Percentiles rank a stretch among this genome's conserved stretches.
These are phyloP conservation scores for Populus nigra DNA, from an alignment of 345 rosid species.

Conservation along the genomic window DNA sequence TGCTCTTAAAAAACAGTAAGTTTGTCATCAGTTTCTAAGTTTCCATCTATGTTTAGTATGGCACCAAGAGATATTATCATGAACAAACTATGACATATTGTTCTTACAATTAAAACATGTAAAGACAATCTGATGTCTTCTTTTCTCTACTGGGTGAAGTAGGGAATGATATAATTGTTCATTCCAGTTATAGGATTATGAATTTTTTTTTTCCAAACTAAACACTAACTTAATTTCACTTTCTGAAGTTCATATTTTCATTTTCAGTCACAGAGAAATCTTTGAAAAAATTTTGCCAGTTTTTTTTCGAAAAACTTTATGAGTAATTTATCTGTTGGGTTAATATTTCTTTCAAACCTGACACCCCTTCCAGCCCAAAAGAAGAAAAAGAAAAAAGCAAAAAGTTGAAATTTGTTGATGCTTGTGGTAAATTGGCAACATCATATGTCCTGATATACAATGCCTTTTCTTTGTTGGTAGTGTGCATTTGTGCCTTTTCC, in stretches of 20 bases:
- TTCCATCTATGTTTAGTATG: slow-evolving; percentile 3
- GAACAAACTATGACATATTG: not conserved
- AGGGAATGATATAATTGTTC: not conserved
- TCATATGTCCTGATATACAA: not conserved
- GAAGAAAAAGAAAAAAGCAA: not conserved
- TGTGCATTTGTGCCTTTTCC: not conserved
- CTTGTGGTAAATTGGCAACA: not conserved
- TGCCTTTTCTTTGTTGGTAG: not conserved
- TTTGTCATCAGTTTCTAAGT: slow-evolving; percentile 4
- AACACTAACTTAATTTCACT: not conserved
- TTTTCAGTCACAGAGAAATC: not conserved
- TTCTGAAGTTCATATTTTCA: not conserved
- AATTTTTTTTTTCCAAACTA: not conserved
- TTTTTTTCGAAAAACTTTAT: not conserved
- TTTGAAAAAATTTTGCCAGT: not conserved
- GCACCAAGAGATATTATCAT: not conserved
- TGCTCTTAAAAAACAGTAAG: slow-evolving; percentile 77
- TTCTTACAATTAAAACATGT: not conserved
- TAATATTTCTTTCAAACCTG: not conserved
- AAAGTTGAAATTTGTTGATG: not conserved
- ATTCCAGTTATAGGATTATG: not conserved
- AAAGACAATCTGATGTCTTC: not conserved
- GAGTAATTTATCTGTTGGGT: not conserved
- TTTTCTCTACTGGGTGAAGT: not conserved
- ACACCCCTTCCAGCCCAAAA: not conserved